These are phyloP conservation scores for Pseudogymnoascus sp. DNA, from an alignment of 2,329 filamentous ascomycete genomes.

Conservation along the genomic window DNA sequence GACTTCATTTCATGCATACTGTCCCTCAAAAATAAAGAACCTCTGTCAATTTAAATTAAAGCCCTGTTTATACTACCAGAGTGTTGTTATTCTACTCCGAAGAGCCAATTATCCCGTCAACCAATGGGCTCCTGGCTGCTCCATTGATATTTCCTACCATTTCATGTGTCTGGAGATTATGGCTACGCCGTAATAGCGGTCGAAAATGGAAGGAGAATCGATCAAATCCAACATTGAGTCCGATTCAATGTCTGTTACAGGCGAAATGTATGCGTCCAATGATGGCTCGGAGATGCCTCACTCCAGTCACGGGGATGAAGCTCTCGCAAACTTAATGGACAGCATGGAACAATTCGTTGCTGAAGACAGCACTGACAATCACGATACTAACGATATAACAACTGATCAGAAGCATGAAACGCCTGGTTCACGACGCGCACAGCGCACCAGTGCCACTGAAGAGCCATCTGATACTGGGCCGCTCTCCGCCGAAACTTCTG, in stretches of 20 bases:
- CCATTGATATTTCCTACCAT: not conserved
- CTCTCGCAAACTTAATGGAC: not conserved
- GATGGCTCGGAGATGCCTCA: not conserved
- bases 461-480: not conserved
- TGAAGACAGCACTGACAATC: not conserved
- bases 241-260: not conserved
- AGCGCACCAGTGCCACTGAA: not conserved
- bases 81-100: not conserved
- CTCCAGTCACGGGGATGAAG: not conserved
- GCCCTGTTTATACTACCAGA: not conserved
- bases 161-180: not conserved
- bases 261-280: not conserved
- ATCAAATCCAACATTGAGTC: not conserved
- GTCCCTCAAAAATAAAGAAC: not conserved
- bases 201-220: not conserved
- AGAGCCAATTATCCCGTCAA: not conserved
- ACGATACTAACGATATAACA: not conserved
- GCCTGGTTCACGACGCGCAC: not conserved
- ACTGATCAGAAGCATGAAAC: conserved; percentile 3
- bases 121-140: not conserved
- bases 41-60: not conserved
- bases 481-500: not conserved
- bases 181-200: not conserved
- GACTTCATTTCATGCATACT: not conserved
- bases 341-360: conserved; percentile 4